A percentile compares a stretch with the other conserved stretches of the same genome.
Evolutionary conservation across 2,329 filamentous ascomycete species (phyloP).

Genomic region (Cryphonectria radicalis): DNA sequence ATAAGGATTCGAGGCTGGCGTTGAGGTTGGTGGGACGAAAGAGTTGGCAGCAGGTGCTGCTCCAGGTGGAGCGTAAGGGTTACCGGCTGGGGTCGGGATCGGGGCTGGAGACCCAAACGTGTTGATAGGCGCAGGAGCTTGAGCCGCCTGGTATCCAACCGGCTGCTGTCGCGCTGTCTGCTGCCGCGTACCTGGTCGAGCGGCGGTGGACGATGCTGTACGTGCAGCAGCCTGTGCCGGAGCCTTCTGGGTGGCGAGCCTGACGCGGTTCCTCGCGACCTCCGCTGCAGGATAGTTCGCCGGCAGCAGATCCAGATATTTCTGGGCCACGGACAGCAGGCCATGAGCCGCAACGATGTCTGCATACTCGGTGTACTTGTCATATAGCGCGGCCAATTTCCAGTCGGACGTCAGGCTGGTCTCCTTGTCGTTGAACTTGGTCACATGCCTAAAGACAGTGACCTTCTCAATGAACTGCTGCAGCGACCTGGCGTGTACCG

Average conservation of each 20-base stretch:
- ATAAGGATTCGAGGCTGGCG: slow-evolving; percentile 41
- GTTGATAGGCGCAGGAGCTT: slow-evolving; percentile 41
- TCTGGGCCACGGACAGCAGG: slow-evolving; percentile 82
- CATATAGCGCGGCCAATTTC: slow-evolving; percentile 87
- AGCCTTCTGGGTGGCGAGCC: slow-evolving; percentile 73
- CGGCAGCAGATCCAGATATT: slow-evolving; percentile 88
- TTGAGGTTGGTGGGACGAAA: slow-evolving; percentile 37
- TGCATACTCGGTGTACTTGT: slow-evolving; percentile 96
- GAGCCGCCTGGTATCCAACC: slow-evolving; percentile 54
- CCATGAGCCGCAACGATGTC: slow-evolving; percentile 93
- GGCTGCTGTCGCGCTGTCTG: slow-evolving; percentile 44
- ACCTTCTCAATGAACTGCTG: slow-evolving; percentile 99
- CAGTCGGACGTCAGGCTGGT: slow-evolving; percentile 73
- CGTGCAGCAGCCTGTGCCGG: slow-evolving; percentile 43
- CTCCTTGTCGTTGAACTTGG: slow-evolving; percentile 85
- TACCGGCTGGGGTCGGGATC: slow-evolving; percentile 7
- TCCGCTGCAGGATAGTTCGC: slow-evolving; percentile 84
- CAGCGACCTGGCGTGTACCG: slow-evolving; percentile 83
- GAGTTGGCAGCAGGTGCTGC: slow-evolving; percentile 34
- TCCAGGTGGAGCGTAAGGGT: slow-evolving; percentile 26
- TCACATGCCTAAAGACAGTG: slow-evolving; percentile 91
- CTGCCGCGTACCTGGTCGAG: slow-evolving; percentile 38
- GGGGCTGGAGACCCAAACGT: slow-evolving; percentile 40
- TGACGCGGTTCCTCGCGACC: slow-evolving; percentile 81
- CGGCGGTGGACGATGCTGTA: slow-evolving; percentile 37